Evolutionary conservation across 805 yeast species (phyloP).

Genomic region (Candida berthetii): DNA sequence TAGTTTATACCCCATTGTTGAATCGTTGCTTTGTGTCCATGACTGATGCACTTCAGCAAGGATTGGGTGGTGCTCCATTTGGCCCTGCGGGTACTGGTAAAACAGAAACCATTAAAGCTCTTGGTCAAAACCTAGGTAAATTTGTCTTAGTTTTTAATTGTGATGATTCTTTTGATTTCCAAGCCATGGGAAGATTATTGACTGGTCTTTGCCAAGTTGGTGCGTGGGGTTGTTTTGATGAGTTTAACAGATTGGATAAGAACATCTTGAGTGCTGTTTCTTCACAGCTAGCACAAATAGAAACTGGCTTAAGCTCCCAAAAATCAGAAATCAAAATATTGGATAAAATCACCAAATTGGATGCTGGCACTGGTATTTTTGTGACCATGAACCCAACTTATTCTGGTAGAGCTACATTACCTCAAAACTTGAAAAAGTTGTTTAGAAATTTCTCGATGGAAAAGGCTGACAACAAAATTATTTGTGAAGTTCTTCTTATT

Average conservation of each 20-base stretch:
- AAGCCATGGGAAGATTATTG: constrained; percentile 70
- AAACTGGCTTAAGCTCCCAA: constrained; percentile 36
- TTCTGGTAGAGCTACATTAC: constrained; percentile 74
- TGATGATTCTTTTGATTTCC: constrained; percentile 82
- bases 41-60: constrained; percentile 67
- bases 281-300: constrained; percentile 69
- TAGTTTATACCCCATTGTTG: constrained; percentile 74
- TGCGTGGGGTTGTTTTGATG: constrained; percentile 96
- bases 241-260: constrained; percentile 75
- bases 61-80: constrained; percentile 82
- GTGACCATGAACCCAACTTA: constrained; percentile 91
- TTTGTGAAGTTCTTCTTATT: constrained; percentile 65
- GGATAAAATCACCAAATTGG: constrained; percentile 32
- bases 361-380: constrained; percentile 61
- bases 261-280: constrained; percentile 79
- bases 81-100: constrained; percentile 99
- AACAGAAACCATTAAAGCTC: constrained; percentile 82
- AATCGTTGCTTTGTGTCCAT: constrained; percentile 59
- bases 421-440: constrained; percentile 77
- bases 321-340: constrained; percentile 29
- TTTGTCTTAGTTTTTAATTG: constrained; percentile 86
- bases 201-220: constrained; percentile 79
- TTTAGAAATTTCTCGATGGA: constrained; percentile 74
- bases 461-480: constrained; percentile 60
- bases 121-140: constrained; percentile 74